These are phyloP conservation scores for Hypsizygus marmoreus DNA, from an alignment of 768 basidiomycete species.

Conservation along the genomic window DNA sequence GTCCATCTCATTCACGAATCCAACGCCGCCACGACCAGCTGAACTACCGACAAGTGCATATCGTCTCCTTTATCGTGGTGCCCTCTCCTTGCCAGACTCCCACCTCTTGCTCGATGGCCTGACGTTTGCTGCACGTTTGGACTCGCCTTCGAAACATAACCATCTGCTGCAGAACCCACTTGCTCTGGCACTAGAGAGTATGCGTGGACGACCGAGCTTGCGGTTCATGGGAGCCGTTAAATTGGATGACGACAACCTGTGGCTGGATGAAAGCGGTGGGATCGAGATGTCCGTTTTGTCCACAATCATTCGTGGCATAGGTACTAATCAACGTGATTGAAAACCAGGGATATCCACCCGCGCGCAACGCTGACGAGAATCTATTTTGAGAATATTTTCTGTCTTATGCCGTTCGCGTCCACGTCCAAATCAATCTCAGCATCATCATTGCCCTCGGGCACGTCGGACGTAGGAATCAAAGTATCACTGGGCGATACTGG, in stretches of 20 bases:
- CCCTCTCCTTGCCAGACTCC: slow-evolving; percentile 74
- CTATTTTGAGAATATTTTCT: slow-evolving; percentile 75
- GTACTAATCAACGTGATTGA: neutral
- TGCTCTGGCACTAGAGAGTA: slow-evolving; percentile 74
- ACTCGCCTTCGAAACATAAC: slow-evolving; percentile 36
- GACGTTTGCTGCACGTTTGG: slow-evolving; percentile 60
- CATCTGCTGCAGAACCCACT: slow-evolving; percentile 67
- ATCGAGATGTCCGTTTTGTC: slow-evolving; percentile 36
- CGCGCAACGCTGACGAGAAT: slow-evolving; percentile 58
- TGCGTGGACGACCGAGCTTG: slow-evolving; percentile 72
- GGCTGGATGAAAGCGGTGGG: slow-evolving; percentile 58
- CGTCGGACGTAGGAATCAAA: slow-evolving; percentile 60
- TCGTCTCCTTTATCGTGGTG: slow-evolving; percentile 76
- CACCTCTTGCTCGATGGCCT: slow-evolving; percentile 72
- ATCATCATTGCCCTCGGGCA: slow-evolving; percentile 16
- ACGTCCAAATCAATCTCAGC: slow-evolving; percentile 21
- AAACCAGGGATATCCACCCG: slow-evolving; percentile 68
- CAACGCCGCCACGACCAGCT: slow-evolving; percentile 20
- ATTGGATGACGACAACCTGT: slow-evolving; percentile 47
- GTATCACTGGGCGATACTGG: slow-evolving; percentile 72
- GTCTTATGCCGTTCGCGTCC: slow-evolving; percentile 43
- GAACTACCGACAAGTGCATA: slow-evolving; percentile 24
- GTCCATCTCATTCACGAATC: slow-evolving; percentile 14
- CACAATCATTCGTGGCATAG: neutral
- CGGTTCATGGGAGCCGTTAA: slow-evolving; percentile 56